Evolutionary conservation across 768 basidiomycete species (phyloP).

Genomic region (Melanogaster broomeanus): DNA sequence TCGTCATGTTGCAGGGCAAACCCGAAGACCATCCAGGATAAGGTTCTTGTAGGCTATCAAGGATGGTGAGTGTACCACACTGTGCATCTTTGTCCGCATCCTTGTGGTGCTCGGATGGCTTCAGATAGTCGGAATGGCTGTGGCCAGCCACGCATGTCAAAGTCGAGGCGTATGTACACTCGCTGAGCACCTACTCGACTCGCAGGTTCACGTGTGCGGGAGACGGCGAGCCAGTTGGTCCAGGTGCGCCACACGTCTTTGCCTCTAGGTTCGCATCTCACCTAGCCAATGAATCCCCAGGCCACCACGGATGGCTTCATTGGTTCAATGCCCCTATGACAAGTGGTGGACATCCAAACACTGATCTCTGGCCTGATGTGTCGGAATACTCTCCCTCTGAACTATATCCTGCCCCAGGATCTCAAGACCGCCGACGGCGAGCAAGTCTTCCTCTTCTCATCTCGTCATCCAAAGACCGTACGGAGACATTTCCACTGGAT

Average conservation of each 20-base stretch:
- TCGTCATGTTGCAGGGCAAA: slow-evolving; percentile 47
- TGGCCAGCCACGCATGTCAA: no score
- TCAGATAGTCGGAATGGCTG: no score
- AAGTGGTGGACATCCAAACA: slow-evolving; percentile 68
- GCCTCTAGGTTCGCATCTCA: not conserved
- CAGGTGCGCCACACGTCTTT: slow-evolving; percentile 40
- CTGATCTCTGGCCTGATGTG: slow-evolving; percentile 80
- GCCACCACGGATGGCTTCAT: slow-evolving; percentile 86
- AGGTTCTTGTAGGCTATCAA: slow-evolving; percentile 85
- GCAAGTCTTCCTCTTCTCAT: slow-evolving; percentile 75
- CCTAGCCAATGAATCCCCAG: slow-evolving; percentile 25
- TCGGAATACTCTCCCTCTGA: slow-evolving; percentile 71
- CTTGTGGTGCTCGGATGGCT: not conserved
- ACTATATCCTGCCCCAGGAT: slow-evolving; percentile 68
- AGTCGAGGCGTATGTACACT: not conserved
- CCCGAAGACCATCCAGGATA: slow-evolving; percentile 78
- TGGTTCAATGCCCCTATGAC: slow-evolving; percentile 76
- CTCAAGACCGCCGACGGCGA: slow-evolving; percentile 56
- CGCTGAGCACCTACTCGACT: not conserved
- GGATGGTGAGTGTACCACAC: slow-evolving; percentile 61
- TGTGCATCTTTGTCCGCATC: not conserved
- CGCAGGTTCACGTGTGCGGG: slow-evolving; percentile 71
- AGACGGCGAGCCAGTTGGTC: slow-evolving; percentile 67
- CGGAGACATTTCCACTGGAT: slow-evolving; percentile 66
- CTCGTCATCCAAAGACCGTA: slow-evolving; percentile 73